Evolutionary conservation across 345 rosid species (phyloP).

Genomic region (Murraya paniculata): DNA sequence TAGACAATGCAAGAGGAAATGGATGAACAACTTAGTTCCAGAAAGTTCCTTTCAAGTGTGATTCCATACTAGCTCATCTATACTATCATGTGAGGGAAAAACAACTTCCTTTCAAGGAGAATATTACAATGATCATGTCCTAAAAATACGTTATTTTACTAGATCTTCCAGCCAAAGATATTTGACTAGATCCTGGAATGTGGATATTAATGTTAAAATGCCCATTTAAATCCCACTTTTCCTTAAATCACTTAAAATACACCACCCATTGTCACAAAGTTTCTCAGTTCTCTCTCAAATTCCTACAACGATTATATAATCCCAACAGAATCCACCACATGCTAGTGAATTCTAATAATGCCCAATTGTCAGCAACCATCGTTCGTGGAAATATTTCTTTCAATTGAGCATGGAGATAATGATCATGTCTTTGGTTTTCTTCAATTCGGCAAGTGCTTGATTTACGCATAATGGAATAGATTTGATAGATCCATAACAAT

Average conservation of each 20-base stretch:
- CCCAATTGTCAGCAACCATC: not conserved
- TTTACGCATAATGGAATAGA: slow-evolving; percentile 7
- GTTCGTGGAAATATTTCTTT: not conserved
- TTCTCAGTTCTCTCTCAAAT: not conserved
- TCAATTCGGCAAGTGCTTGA: not conserved
- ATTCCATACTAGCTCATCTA: not conserved
- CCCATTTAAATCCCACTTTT: not conserved
- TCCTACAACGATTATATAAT: not conserved
- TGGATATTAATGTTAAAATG: not conserved
- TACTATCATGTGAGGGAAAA: not conserved
- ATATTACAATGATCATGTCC: not conserved
- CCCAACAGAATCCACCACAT: not conserved
- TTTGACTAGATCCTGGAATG: not conserved
- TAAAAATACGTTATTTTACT: not conserved
- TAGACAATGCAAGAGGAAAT: not conserved
- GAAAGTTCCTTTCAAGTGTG: not conserved
- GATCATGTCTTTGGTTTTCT: not conserved
- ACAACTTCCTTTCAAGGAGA: not conserved
- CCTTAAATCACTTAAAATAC: not conserved
- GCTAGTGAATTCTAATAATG: not conserved
- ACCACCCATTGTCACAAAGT: not conserved
- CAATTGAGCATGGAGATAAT: too few species aligned
- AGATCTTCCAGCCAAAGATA: not conserved
- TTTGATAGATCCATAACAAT: not conserved
- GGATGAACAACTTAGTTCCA: not conserved